Percentiles rank a stretch among this genome's conserved stretches.
Evolutionary conservation across 129 eudicot genomes (phyloP).

Genomic region (Saposhnikovia divaricata): DNA sequence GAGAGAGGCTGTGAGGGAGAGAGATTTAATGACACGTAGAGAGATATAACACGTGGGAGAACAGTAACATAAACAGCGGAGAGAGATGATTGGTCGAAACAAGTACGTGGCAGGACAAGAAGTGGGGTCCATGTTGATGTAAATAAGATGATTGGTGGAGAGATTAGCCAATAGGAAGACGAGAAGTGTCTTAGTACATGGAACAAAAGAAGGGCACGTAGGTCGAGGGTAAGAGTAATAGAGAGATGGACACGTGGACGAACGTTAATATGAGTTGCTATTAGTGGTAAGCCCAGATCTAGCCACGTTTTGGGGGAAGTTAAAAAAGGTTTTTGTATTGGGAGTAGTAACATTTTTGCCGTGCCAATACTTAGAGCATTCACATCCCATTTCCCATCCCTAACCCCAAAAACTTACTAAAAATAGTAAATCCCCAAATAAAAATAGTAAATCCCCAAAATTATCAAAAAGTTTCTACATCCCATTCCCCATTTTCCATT

Average conservation of each 20-base stretch:
- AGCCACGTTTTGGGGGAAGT: constrained; percentile 1
- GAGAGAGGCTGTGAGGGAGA: no score
- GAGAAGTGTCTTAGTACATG: neutral
- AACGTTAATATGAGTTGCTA: neutral
- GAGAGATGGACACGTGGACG: neutral
- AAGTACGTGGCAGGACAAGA: neutral
- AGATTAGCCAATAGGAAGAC: neutral
- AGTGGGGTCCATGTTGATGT: neutral
- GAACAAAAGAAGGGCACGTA: constrained; percentile 1
- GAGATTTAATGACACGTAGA: constrained; percentile 25
- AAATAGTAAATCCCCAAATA: no score
- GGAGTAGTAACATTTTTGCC: neutral
- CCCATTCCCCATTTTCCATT: no score
- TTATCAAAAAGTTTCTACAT: no score
- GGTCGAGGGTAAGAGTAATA: neutral
- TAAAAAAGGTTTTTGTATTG: no score
- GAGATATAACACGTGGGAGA: constrained; percentile 29
- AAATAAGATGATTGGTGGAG: neutral
- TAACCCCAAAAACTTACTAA: no score
- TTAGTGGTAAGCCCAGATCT: neutral
- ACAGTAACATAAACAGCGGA: constrained; percentile 16
- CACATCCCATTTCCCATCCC: no score
- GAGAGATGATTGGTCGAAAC: constrained; percentile 26
- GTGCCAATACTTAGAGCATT: no score
- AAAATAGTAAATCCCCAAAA: no score